Evolutionary conservation across 2,329 filamentous ascomycete genomes (phyloP).

Genomic region (Sporothrix variecibatus): DNA sequence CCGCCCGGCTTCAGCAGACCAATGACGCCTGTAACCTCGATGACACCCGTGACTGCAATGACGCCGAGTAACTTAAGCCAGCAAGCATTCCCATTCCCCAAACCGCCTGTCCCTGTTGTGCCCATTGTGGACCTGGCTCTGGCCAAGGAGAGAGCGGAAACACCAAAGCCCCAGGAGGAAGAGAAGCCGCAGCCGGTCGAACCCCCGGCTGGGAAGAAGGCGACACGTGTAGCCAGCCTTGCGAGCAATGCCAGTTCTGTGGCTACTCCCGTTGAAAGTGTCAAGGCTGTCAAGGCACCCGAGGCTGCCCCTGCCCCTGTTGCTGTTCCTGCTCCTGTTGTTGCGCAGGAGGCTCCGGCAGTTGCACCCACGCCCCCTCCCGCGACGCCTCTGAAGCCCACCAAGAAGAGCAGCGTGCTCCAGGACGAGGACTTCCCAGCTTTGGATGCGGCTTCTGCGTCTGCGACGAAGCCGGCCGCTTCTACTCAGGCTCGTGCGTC

Average conservation of each 20-base stretch:
- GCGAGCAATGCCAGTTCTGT: not conserved
- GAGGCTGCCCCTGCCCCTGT: not conserved
- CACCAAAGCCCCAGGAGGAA: not conserved
- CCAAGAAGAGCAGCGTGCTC: slow-evolving; percentile 43
- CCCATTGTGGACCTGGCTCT: not conserved
- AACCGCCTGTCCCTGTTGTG: not conserved
- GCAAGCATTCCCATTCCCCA: not conserved
- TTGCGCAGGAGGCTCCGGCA: not conserved
- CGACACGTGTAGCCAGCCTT: not conserved
- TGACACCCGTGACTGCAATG: not conserved
- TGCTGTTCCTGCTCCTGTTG: not conserved
- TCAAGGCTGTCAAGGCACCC: not conserved
- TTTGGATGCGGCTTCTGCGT: slow-evolving; percentile 47
- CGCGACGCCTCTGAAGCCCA: slow-evolving; percentile 40
- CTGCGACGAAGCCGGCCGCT: slow-evolving; percentile 34
- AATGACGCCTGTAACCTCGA: slow-evolving; percentile 20
- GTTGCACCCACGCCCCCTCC: not conserved
- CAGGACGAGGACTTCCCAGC: slow-evolving; percentile 66
- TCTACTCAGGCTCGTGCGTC: slow-evolving; percentile 36
- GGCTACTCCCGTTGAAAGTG: not conserved
- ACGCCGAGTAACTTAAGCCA: not conserved
- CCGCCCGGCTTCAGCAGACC: slow-evolving; percentile 35
- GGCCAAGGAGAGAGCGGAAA: not conserved
- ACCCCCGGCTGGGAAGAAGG: not conserved
- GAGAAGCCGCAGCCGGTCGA: not conserved